These are phyloP conservation scores for Thraustotheca clavata DNA, from an alignment of 352 stramenopile genomes.

Conservation along the genomic window DNA sequence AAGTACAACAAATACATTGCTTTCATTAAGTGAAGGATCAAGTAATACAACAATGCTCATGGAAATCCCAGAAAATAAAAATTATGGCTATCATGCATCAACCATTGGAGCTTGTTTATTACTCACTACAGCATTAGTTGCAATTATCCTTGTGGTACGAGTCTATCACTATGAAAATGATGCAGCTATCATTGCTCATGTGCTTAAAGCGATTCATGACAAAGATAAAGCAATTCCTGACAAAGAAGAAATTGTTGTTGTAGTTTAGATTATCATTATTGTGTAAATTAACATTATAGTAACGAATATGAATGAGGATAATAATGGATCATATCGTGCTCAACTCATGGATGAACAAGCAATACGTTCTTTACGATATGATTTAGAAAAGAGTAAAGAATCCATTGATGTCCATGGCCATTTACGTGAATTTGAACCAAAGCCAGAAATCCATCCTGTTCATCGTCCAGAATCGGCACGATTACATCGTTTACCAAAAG, in stretches of 20 bases:
- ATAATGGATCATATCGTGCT: background rate
- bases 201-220: background rate
- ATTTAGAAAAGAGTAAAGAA: background rate
- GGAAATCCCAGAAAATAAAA: background rate
- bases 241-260: background rate
- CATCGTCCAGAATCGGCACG: background rate
- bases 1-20: background rate
- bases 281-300: background rate
- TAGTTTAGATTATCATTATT: background rate
- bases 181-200: background rate
- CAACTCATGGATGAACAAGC: conserved; percentile 10
- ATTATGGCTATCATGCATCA: background rate
- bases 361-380: conserved; percentile 7
- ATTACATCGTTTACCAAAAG: background rate
- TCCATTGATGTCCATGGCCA: background rate
- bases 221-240: background rate
- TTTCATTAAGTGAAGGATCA: background rate
- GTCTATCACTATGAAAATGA: background rate
- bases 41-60: background rate
- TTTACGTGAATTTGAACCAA: background rate
- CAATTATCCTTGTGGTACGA: background rate
- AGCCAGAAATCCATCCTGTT: background rate
- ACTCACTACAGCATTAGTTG: background rate
- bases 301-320: background rate
- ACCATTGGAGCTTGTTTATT: background rate